Percentiles rank a stretch among this genome's conserved stretches.
phyloP scores from a whole-genome alignment of 345 rosid species.

The Eucalyptus erythrocorys region DNA sequence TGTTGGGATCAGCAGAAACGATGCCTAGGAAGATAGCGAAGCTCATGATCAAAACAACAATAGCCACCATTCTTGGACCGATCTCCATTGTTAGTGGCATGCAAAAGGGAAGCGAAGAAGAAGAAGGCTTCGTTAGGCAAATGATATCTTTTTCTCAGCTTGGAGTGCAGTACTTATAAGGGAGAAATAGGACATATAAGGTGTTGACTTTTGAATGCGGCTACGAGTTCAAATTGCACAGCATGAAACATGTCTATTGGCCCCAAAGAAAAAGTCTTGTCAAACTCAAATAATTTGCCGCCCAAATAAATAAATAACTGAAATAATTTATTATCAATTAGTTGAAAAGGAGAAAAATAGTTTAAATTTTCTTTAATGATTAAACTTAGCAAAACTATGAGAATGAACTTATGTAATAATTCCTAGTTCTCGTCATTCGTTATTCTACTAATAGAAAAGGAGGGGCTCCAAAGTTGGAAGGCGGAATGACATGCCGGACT shows the following conservation, averaged over 20 bases:
- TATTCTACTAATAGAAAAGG: neutral
- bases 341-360: neutral
- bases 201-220: neutral
- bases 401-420: neutral
- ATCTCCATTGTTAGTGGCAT: neutral
- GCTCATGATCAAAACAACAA: neutral
- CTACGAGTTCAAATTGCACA: neutral
- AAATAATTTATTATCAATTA: neutral
- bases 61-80: neutral
- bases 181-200: neutral
- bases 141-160: neutral
- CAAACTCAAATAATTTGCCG: neutral
- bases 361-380: neutral
- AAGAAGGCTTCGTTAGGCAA: neutral
- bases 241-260: neutral
- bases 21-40: neutral
- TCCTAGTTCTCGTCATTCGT: neutral
- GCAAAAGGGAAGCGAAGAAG: neutral
- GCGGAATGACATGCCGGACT: no score
- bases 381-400: neutral
- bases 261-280: neutral
- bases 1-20: conserved; percentile 37
- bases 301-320: no score
- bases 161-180: neutral
- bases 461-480: neutral